phyloP scores from a whole-genome alignment of 2,329 filamentous ascomycete genomes.

The Blastomyces emzantsi region DNA sequence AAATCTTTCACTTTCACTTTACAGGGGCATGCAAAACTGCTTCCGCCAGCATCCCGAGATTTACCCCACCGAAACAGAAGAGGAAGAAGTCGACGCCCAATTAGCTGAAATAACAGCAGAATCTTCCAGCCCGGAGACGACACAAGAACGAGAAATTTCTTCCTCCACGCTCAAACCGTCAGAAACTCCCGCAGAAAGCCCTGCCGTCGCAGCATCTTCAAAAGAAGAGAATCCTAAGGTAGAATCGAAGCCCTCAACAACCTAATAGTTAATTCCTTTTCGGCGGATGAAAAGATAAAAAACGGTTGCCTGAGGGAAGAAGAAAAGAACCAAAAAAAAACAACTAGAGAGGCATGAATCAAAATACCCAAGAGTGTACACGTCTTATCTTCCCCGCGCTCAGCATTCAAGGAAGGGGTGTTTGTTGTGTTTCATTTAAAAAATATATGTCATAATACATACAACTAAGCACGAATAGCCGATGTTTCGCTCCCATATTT shows the following conservation, averaged over 20 bases:
- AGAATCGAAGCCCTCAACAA: background rate
- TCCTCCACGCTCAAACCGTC: conserved; percentile 8
- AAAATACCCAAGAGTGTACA: background rate
- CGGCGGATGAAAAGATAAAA: background rate
- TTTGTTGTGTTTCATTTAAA: background rate
- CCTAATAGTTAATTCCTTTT: background rate
- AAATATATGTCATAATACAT: background rate
- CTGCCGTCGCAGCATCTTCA: background rate
- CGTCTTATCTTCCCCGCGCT: background rate
- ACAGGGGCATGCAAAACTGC: conserved; percentile 91
- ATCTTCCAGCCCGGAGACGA: conserved; percentile 21
- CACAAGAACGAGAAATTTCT: conserved; percentile 14
- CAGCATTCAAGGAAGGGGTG: background rate
- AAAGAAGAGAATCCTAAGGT: background rate
- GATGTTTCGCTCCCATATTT: background rate
- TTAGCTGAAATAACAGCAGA: conserved; percentile 22
- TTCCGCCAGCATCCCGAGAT: conserved; percentile 88
- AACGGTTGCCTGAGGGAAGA: background rate
- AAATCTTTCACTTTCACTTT: conserved; percentile 22
- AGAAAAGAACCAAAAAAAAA: background rate
- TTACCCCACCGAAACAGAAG: conserved; percentile 79
- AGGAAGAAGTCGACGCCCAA: conserved; percentile 45
- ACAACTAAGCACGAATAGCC: background rate
- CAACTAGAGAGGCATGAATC: background rate
- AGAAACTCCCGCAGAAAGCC: conserved; percentile 20